Evolutionary conservation across 108 stramenopile species (phyloP).

Genomic region (Epipyxis sp.): DNA sequence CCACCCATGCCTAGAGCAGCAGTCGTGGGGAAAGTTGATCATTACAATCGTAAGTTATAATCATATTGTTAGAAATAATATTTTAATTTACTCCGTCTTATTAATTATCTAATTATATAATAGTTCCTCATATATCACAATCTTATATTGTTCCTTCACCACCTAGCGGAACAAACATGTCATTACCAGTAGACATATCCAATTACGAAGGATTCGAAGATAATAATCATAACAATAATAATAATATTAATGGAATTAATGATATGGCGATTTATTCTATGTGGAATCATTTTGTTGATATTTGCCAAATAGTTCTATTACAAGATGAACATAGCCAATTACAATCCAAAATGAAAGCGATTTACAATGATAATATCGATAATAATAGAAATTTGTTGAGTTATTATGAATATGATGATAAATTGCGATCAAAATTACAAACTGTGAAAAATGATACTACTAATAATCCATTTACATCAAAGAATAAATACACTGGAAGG

Average conservation of each 20-base stretch:
- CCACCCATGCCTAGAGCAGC: background rate
- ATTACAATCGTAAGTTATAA: background rate
- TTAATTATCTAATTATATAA: background rate
- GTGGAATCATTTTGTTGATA: slow-evolving; percentile 10
- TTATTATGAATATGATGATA: too few species aligned
- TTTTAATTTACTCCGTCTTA: background rate
- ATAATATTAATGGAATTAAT: background rate
- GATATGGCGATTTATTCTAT: background rate
- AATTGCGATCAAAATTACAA: background rate
- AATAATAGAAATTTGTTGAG: too few species aligned
- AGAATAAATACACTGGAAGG: slow-evolving; percentile 8
- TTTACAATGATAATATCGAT: too few species aligned
- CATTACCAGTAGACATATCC: background rate
- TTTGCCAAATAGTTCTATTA: too few species aligned
- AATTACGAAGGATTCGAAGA: too few species aligned
- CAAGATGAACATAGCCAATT: too few species aligned
- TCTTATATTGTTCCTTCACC: slow-evolving; percentile 6
- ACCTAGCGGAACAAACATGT: too few species aligned
- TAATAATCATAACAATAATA: background rate
- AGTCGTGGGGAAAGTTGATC: slow-evolving; percentile 17
- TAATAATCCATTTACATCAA: background rate
- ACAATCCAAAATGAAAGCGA: too few species aligned
- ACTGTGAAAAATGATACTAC: background rate
- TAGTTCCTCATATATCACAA: background rate
- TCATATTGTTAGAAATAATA: background rate